Conservation (phyloP, 176 grass and related monocot species). For the Musa beccarii region DNA sequence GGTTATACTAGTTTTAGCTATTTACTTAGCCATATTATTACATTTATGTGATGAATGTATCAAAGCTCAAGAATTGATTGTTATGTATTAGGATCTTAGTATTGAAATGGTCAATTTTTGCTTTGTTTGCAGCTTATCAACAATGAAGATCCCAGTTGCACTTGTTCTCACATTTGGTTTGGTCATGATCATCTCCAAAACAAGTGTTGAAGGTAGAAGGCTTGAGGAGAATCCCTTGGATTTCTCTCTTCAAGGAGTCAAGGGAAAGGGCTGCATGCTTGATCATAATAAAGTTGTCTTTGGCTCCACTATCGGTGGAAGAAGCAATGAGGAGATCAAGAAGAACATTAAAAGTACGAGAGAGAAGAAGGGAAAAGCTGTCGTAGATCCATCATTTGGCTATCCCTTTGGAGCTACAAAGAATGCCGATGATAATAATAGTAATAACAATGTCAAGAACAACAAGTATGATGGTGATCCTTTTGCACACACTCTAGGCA, state of each 20-base stretch:
- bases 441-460: background rate
- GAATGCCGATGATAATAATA: background rate
- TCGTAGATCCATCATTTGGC: background rate
- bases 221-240: background rate
- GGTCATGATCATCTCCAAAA: background rate
- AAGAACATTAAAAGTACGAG: background rate
- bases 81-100: too few relatives aligned
- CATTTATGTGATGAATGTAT: too few relatives aligned
- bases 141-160: background rate
- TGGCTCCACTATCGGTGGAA: background rate
- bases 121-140: background rate
- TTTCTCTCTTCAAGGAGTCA: background rate
- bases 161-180: background rate
- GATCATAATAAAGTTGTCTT: background rate
- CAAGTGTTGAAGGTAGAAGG: background rate
- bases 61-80: too few relatives aligned
- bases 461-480: background rate
- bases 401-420: too few relatives aligned
- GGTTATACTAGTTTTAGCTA: background rate
- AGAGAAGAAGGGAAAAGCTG: background rate
- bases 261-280: background rate
- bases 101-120: background rate
- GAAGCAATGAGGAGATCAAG: background rate
- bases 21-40: too few relatives aligned
- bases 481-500: background rate